These are phyloP conservation scores for Pichia ethanolica DNA, from an alignment of 805 yeast genomes.

Conservation along the genomic window DNA sequence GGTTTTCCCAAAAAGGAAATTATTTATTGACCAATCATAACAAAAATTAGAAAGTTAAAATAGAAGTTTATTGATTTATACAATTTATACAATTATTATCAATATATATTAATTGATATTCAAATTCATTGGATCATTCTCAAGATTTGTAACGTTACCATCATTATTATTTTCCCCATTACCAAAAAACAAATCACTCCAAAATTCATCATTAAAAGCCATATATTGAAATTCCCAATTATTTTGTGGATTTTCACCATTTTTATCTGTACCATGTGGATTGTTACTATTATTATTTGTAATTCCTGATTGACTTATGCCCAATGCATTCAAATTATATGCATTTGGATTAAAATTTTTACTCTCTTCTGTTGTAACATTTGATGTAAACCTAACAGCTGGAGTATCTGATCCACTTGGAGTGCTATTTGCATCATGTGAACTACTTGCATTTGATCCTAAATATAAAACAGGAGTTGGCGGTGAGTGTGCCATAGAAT, in stretches of 20 bases:
- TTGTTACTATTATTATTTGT: background rate
- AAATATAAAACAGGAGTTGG: conserved; percentile 1
- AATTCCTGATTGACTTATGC: background rate
- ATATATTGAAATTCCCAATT: conserved; percentile 42
- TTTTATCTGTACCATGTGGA: background rate
- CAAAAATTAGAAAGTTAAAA: no score
- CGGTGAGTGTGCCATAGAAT: background rate
- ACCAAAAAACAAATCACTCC: conserved; percentile 48
- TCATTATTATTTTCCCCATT: conserved; percentile 1
- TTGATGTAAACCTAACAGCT: background rate
- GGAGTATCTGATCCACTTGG: background rate
- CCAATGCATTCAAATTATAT: background rate
- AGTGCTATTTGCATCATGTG: background rate
- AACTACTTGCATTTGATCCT: background rate
- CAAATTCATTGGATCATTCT: background rate
- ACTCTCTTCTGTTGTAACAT: background rate
- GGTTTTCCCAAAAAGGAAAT: background rate
- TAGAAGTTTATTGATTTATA: no score
- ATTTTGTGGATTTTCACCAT: background rate
- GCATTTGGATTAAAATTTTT: background rate
- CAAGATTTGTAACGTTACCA: background rate
- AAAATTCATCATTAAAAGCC: conserved; percentile 61
- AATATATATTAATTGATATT: no score
- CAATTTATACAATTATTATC: no score
- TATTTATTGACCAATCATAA: no score